Conservation (phyloP, 768 basidiomycete genomes). For the Floccularia luteovirens region DNA sequence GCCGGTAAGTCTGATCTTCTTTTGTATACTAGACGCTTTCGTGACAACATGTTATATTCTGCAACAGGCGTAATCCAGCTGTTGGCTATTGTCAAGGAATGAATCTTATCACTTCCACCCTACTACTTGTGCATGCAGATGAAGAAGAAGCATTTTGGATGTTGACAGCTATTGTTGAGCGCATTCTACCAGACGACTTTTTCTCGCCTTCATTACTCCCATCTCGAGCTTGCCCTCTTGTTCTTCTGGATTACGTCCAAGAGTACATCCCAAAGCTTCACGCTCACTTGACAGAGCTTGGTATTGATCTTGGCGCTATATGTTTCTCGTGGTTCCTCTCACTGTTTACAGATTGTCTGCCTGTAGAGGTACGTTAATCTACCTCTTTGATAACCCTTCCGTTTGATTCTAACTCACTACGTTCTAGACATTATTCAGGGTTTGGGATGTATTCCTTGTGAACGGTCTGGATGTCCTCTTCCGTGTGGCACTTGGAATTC, state of each 20-base stretch:
- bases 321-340: conserved; percentile 99
- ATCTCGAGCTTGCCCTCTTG: conserved; percentile 89
- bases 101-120: conserved; percentile 93
- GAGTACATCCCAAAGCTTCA: conserved; percentile 71
- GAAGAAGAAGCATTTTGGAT: conserved; percentile 99
- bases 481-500: conserved; percentile 82
- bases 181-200: conserved; percentile 85
- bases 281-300: conserved; percentile 67
- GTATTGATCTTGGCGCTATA: conserved; percentile 87
- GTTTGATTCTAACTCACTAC: conserved; percentile 1
- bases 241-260: conserved; percentile 82
- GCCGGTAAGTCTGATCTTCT: conserved; percentile 50
- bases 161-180: conserved; percentile 81
- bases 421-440: conserved; percentile 78
- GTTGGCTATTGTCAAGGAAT: conserved; percentile 96
- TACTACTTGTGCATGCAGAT: conserved; percentile 86
- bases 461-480: conserved; percentile 90
- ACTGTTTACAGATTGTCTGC: conserved; percentile 91
- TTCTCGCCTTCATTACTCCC: conserved; percentile 90
- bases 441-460: conserved; percentile 94
- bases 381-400: not conserved
- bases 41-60: conserved; percentile 2
- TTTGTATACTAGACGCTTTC: not conserved
- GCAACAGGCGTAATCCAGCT: conserved; percentile 71
- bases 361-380: conserved; percentile 67